Evolutionary conservation across 305 asterid species (phyloP).

Genomic region (Fraxinus paxiana): DNA sequence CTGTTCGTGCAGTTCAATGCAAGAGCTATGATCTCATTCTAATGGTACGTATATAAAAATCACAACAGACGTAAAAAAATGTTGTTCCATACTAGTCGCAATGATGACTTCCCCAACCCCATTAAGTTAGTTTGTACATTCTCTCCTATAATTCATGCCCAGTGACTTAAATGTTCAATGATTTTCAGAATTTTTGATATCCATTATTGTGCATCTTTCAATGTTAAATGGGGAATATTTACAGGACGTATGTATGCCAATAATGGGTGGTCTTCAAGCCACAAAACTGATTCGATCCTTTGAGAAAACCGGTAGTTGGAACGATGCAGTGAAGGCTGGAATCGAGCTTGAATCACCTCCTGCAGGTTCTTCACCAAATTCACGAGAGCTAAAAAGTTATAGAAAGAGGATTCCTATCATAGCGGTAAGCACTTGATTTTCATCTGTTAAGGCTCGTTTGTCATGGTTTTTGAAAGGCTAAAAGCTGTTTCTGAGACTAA

Average conservation of each 20-base stretch:
- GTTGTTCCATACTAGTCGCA: neutral
- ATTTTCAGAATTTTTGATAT: neutral
- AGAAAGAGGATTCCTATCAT: slow-evolving; percentile 58
- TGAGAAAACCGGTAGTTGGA: slow-evolving; percentile 86
- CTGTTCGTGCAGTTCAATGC: slow-evolving; percentile 59
- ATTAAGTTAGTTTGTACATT: neutral
- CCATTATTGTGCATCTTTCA: neutral
- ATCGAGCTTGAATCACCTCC: slow-evolving; percentile 40
- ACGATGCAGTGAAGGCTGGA: slow-evolving; percentile 72
- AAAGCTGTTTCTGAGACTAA: neutral
- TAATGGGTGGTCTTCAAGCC: slow-evolving; percentile 87
- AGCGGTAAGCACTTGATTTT: slow-evolving; percentile 48
- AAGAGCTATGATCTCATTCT: slow-evolving; percentile 56
- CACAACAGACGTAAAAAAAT: neutral
- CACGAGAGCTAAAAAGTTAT: slow-evolving; percentile 18
- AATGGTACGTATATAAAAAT: slow-evolving; percentile 48
- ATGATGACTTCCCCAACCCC: neutral
- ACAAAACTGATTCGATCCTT: slow-evolving; percentile 72
- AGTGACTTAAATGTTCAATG: neutral
- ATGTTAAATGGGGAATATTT: neutral
- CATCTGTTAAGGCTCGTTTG: neutral
- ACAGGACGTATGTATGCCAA: slow-evolving; percentile 94
- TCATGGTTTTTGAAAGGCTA: neutral
- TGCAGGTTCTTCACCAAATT: slow-evolving; percentile 30
- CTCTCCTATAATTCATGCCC: neutral